phyloP scores from a whole-genome alignment of 805 yeast genomes.

The Starmerella ratchasimensis region DNA sequence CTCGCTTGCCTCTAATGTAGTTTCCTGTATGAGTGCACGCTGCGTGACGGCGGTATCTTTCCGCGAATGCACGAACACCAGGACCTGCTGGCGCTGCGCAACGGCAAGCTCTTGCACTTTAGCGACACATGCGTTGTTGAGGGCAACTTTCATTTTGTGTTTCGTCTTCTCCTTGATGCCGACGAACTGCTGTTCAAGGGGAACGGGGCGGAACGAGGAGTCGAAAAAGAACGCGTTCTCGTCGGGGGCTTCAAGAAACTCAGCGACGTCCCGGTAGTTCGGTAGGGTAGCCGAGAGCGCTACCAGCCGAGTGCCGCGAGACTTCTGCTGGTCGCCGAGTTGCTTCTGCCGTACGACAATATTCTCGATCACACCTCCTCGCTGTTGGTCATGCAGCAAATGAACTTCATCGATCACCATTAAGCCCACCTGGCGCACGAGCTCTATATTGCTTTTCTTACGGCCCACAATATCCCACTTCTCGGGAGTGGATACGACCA shows the following conservation, averaged over 20 bases:
- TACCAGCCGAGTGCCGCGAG: slow-evolving; percentile 41
- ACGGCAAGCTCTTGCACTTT: slow-evolving; percentile 46
- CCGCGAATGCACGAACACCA: slow-evolving; percentile 85
- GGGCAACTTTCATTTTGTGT: slow-evolving; percentile 60
- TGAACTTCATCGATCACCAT: slow-evolving; percentile 87
- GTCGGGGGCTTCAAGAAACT: slow-evolving; percentile 51
- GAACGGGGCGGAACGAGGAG: slow-evolving; percentile 78
- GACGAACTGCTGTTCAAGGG: slow-evolving; percentile 72
- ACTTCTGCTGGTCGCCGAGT: slow-evolving; percentile 25
- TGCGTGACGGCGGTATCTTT: slow-evolving; percentile 84
- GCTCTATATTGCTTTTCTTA: slow-evolving; percentile 54
- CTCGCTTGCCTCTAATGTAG: slow-evolving; percentile 23
- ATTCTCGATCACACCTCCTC: slow-evolving; percentile 90
- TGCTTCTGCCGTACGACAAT: slow-evolving; percentile 60
- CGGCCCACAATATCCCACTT: slow-evolving; percentile 95
- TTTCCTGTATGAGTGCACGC: slow-evolving; percentile 49
- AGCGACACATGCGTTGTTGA: slow-evolving; percentile 84
- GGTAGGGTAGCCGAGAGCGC: slow-evolving; percentile 92
- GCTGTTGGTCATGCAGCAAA: slow-evolving; percentile 65
- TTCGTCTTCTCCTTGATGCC: slow-evolving; percentile 80
- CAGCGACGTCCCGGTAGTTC: slow-evolving; percentile 74
- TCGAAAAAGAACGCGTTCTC: slow-evolving; percentile 65
- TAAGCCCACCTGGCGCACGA: slow-evolving; percentile 49
- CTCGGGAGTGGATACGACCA: slow-evolving; percentile 88
- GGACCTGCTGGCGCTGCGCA: slow-evolving; percentile 55